These are phyloP conservation scores for Dissophora globulifera DNA, from an alignment of 192 early-diverging fungal genomes.

Conservation along the genomic window DNA sequence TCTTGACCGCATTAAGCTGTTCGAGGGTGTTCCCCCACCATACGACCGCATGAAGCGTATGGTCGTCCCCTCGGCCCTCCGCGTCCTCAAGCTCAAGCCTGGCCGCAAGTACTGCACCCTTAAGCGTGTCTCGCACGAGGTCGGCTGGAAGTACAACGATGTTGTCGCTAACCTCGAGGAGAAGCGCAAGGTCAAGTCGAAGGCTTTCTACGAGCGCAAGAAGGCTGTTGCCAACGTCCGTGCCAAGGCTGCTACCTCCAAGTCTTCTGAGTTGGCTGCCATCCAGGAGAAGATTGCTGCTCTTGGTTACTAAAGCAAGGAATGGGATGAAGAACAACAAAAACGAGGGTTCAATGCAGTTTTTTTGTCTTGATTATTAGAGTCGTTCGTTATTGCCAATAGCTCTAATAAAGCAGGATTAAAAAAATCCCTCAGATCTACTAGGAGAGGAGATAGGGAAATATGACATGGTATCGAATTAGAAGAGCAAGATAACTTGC, in stretches of 20 bases:
- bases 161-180: slow-evolving; percentile 97
- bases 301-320: slow-evolving; percentile 71
- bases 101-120: slow-evolving; percentile 98
- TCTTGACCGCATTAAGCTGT: slow-evolving; percentile 97
- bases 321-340: too few relatives aligned
- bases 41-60: slow-evolving; percentile 98
- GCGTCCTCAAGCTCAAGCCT: slow-evolving; percentile 95
- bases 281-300: slow-evolving; percentile 72
- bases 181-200: slow-evolving; percentile 96
- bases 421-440: too few relatives aligned
- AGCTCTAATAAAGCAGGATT: too few relatives aligned
- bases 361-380: slow-evolving; percentile 15
- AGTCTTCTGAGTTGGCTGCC: slow-evolving; percentile 59
- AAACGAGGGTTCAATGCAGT: too few relatives aligned
- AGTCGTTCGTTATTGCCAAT: too few relatives aligned
- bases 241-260: slow-evolving; percentile 62
- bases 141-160: slow-evolving; percentile 99
- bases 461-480: too few relatives aligned
- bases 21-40: slow-evolving; percentile 98
- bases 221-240: slow-evolving; percentile 80
- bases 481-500: too few relatives aligned
- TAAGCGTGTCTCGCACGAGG: slow-evolving; percentile 92
- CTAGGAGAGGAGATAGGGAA: too few relatives aligned
- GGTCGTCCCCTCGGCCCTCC: slow-evolving; percentile 96
- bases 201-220: slow-evolving; percentile 94